Evolutionary conservation across 441 rosid species (phyloP), one percentile per base, ranked within the genome.

Genomic region (Daphne laureola): DNA sequence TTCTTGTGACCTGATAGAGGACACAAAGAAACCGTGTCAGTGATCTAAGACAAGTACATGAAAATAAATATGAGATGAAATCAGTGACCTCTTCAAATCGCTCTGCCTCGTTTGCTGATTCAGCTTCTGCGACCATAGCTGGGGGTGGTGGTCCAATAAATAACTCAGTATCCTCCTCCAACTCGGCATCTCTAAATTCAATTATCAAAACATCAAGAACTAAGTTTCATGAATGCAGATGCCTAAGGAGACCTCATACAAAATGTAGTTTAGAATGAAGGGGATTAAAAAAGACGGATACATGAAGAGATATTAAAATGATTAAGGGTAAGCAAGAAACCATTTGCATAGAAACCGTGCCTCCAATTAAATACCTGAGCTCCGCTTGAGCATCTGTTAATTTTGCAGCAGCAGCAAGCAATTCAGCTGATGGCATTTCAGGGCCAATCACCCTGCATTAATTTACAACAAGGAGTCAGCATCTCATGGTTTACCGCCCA

Each of bases 401-500:
- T 77, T 84, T 92, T 48, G 97, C 98, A 15, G 96, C 95, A 4
- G 95, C 98, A 58, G 95, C 96, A 62, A 92, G 86, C 62, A 92
- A 64, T 72, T 83, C 90, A 38, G 97, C 94, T 17, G 97, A 86
- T 31, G 96, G 98, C 89, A 89, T 92, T 68, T 72, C 92, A 59
- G 95, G 97, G 59, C 96, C 97, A 59, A 92, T 80, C 70, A 73
- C 63, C 82, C 98, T 89, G 68, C 64, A 75, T 52, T 14, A 15
- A 59, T 52, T 70, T 47, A 46, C 17, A 67, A 62, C 40, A 40
- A 70, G 40, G 62, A 31, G 1, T 31, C 38, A 31, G 38, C 38
- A 31, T 31, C 38, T 31, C 2, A 2, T 31, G 38, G 11, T 31
- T 31, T 31, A 0, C 8, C 8, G 11, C 11, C 11, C 7, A 31